Percentiles rank a stretch among this genome's conserved stretches.
phyloP scores from a whole-genome alignment of 2,329 filamentous ascomycete species.

The Fusarium poae region DNA sequence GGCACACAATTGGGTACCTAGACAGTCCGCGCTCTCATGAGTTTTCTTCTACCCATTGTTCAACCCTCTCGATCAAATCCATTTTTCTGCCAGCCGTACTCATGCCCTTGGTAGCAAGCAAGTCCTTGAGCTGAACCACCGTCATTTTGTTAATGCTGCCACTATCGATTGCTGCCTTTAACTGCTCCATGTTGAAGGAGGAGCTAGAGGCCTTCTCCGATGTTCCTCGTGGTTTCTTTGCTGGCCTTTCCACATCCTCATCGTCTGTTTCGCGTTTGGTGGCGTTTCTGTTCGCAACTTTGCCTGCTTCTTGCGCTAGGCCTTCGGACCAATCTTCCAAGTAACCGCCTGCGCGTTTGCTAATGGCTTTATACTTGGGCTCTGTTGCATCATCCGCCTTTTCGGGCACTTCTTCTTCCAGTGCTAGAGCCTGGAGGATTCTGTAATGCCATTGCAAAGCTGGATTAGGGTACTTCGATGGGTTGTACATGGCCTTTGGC shows the following conservation, averaged over 20 bases:
- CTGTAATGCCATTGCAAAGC: constrained; percentile 97
- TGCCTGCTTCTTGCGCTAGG: constrained; percentile 68
- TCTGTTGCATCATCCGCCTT: constrained; percentile 80
- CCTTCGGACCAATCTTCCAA: constrained; percentile 81
- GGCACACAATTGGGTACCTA: background rate
- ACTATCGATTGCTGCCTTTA: constrained; percentile 60
- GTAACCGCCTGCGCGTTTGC: constrained; percentile 86
- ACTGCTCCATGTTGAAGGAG: constrained; percentile 59
- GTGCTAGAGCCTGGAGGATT: constrained; percentile 89
- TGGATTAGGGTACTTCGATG: constrained; percentile 89
- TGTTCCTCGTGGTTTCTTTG: constrained; percentile 61
- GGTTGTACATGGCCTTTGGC: constrained; percentile 86
- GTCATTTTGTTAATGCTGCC: constrained; percentile 67
- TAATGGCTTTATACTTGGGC: constrained; percentile 87
- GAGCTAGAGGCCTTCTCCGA: constrained; percentile 53
- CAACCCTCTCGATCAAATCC: constrained; percentile 67
- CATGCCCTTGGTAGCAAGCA: constrained; percentile 62
- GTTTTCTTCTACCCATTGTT: constrained; percentile 68
- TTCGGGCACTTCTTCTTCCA: constrained; percentile 90
- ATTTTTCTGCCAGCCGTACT: constrained; percentile 66
- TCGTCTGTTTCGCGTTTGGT: constrained; percentile 67
- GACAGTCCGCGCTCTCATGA: constrained; percentile 23
- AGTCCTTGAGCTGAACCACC: constrained; percentile 65
- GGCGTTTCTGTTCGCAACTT: constrained; percentile 55
- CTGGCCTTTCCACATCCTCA: constrained; percentile 58